Percentiles rank a stretch among this genome's conserved stretches.
phyloP scores from a whole-genome alignment of 2,329 filamentous ascomycete species.

The Chaetomiaceae sp. region DNA sequence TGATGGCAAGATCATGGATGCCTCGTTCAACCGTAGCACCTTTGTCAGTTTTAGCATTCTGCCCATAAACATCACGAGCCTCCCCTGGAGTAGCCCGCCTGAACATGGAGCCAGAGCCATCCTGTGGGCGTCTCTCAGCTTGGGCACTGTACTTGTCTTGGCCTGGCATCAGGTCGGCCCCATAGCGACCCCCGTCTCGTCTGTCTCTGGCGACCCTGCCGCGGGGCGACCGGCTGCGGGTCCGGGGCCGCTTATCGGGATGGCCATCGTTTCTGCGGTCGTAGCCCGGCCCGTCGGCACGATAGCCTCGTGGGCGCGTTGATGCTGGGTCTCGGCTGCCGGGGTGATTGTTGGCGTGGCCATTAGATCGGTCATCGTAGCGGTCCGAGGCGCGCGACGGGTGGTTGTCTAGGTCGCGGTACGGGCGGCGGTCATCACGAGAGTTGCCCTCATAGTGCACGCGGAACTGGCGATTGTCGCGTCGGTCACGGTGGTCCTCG shows the following conservation, averaged over 20 bases:
- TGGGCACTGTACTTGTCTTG: conserved; percentile 43
- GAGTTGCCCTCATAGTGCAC: conserved; percentile 57
- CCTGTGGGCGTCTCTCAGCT: conserved; percentile 45
- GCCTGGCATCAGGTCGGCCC: conserved; percentile 29
- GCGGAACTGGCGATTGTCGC: conserved; percentile 57
- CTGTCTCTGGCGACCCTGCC: conserved; percentile 28
- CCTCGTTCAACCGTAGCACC: conserved; percentile 48
- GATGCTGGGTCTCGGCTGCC: conserved; percentile 37
- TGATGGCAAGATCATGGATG: conserved; percentile 27
- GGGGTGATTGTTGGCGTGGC: conserved; percentile 51
- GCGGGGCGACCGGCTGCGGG: conserved; percentile 28
- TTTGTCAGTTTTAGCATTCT: conserved; percentile 65
- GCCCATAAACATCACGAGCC: conserved; percentile 53
- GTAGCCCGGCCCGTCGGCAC: conserved; percentile 34
- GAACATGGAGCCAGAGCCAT: conserved; percentile 52
- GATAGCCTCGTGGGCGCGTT: conserved; percentile 27
- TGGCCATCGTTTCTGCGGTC: conserved; percentile 29
- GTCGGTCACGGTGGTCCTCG: conserved; percentile 50
- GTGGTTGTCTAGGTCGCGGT: conserved; percentile 52
- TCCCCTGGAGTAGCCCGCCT: conserved; percentile 57
- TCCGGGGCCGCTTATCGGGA: conserved; percentile 30
- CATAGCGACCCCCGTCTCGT: conserved; percentile 29
- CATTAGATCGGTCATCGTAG: conserved; percentile 49
- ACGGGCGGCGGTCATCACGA: conserved; percentile 43
- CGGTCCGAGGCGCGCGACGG: conserved; percentile 35